Evolutionary conservation across 2,329 filamentous ascomycete species (phyloP), one percentile per base, ranked within the genome.

Genomic region (Colletotrichum sp.): DNA sequence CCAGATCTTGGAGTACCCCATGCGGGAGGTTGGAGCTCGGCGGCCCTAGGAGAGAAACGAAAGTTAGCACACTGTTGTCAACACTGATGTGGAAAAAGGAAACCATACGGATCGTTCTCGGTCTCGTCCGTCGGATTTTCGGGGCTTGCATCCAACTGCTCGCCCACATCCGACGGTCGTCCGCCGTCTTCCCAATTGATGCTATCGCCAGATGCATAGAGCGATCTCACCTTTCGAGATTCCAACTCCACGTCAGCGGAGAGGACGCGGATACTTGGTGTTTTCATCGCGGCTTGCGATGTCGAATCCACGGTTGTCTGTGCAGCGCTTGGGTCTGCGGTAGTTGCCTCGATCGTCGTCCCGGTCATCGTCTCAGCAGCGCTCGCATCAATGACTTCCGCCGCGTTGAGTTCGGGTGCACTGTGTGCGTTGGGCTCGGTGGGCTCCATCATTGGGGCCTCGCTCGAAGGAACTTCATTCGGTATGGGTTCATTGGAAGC

Each of bases 171-270:
- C 82, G 85, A 87, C 81, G 82, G 85, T 79, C 86, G 83, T 76
- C 83, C 86, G 77, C 89, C 88, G 81, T 90, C 87, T 83, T 90
- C 88, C 87, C 87, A 90, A 78, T 84, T 85, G 84, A 88, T 83
- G 83, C 83, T 84, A 82, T 90, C 89, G 85, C 87, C 88, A 81
- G 87, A 87, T 86, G 89, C 88, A 88, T 92, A 92, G 85, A 92
- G 90, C 85, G 90, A 92, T 88, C 90, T 91, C 88, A 92, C 90
- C 88, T 92, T 91, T 90, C 90, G 89, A 86, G 90, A 92, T 86
- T 92, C 90, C 85, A 89, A 89, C 86, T 92, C 90, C 80, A 89
- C 83, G 79, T 91, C 90, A 82, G 86, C 85, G 79, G 89, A 86
- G 82, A 91, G 85, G 81, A 91, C 83, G 79, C 87, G 87, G 79